Evolutionary conservation across 345 rosid genomes (phyloP).

Genomic region (Carallia pectinifolia): DNA sequence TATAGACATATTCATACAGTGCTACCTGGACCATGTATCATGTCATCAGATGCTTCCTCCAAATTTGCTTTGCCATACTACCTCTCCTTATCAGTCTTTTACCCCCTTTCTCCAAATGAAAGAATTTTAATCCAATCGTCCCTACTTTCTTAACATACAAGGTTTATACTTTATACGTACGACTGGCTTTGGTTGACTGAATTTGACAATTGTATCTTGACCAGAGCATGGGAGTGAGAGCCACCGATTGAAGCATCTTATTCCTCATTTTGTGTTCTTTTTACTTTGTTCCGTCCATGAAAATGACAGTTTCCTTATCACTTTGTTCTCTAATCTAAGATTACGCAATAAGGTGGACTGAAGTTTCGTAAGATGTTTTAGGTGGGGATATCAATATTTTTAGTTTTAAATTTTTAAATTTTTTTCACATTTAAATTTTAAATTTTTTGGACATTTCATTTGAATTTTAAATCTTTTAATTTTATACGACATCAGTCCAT

Average conservation of each 20-base stretch:
- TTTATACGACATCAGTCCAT: too few species aligned
- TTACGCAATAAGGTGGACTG: not conserved
- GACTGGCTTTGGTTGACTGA: slow-evolving; percentile 31
- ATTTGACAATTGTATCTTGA: slow-evolving; percentile 38
- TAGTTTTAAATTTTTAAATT: too few species aligned
- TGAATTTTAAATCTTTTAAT: too few species aligned
- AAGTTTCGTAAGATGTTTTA: slow-evolving; percentile 2
- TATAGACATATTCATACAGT: not conserved
- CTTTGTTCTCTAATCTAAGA: slow-evolving; percentile 13
- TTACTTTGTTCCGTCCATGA: slow-evolving; percentile 20
- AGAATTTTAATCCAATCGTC: slow-evolving; percentile 14
- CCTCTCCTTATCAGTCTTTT: too few species aligned
- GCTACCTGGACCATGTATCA: not conserved
- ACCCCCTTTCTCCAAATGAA: slow-evolving; percentile 1
- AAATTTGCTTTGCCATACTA: not conserved
- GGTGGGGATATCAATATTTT: too few species aligned
- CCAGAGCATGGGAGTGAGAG: slow-evolving; percentile 20
- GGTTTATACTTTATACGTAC: slow-evolving; percentile 18
- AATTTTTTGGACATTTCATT: too few species aligned
- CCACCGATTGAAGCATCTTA: slow-evolving; percentile 46
- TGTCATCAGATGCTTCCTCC: slow-evolving; percentile 4
- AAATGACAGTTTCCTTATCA: slow-evolving; percentile 4
- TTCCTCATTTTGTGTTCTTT: slow-evolving; percentile 30
- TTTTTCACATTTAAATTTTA: too few species aligned
- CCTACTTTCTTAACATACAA: slow-evolving; percentile 16